Percentiles rank a stretch among this genome's conserved stretches.
These are phyloP conservation scores for Austroboletus eburneus DNA, from an alignment of 768 basidiomycete genomes.

Conservation along the genomic window DNA sequence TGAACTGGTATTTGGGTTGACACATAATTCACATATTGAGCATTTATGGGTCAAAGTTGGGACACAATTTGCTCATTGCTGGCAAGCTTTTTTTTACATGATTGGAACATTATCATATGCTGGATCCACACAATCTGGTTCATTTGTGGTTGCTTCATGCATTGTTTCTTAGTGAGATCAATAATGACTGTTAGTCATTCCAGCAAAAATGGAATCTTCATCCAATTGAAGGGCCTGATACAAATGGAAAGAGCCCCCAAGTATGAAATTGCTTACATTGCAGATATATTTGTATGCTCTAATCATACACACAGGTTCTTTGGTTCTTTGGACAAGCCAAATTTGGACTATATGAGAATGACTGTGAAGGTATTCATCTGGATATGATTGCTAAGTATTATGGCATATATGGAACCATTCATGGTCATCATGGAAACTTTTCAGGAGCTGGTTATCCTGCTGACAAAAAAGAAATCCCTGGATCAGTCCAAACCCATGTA, in stretches of 20 bases:
- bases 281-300: not conserved
- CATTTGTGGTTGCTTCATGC: not conserved
- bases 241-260: too few species aligned
- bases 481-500: too few species aligned
- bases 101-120: not conserved
- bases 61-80: conserved; percentile 21
- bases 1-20: not conserved
- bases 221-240: too few species aligned
- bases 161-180: too few species aligned
- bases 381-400: too few species aligned
- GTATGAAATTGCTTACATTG: too few species aligned
- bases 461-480: not conserved
- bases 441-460: not conserved
- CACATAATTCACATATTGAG: conserved; percentile 27
- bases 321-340: not conserved
- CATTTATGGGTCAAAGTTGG: conserved; percentile 28
- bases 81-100: conserved; percentile 26
- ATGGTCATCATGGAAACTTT: too few species aligned
- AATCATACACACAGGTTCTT: not conserved
- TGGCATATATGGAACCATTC: too few species aligned
- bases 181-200: too few species aligned
- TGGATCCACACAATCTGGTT: not conserved
- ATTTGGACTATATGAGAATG: not conserved
- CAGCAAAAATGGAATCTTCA: too few species aligned
- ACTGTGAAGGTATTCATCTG: not conserved